Percentiles rank a stretch among this genome's conserved stretches.
Evolutionary conservation across 228 moss, liverwort and hornwort species (phyloP).

Genomic region (Sphagnum magellanicum): DNA sequence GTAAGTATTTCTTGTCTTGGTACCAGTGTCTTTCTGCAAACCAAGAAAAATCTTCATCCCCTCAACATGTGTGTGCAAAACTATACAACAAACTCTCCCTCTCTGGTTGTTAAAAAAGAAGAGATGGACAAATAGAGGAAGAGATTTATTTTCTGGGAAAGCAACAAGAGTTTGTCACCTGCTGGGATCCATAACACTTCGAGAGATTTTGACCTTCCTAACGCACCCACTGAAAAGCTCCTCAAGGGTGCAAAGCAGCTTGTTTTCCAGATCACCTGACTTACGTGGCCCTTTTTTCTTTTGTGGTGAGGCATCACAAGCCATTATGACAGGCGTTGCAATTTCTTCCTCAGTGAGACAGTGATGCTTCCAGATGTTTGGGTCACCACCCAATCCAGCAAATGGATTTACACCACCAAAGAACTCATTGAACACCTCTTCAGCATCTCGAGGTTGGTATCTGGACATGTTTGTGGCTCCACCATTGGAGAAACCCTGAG

Average conservation of each 20-base stretch:
- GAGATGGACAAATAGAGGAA: background rate
- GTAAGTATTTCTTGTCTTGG: constrained; percentile 66
- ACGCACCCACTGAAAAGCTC: constrained; percentile 69
- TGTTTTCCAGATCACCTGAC: constrained; percentile 45
- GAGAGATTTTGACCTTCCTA: constrained; percentile 76
- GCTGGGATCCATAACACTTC: constrained; percentile 21
- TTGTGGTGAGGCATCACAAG: constrained; percentile 1
- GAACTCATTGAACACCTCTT: constrained; percentile 83
- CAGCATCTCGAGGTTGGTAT: constrained; percentile 56
- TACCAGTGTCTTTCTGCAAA: constrained; percentile 35
- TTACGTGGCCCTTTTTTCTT: constrained; percentile 41
- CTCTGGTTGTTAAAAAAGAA: background rate
- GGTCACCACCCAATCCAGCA: constrained; percentile 32
- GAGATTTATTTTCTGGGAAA: background rate
- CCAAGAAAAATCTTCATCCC: background rate
- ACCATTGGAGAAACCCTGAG: constrained; percentile 57
- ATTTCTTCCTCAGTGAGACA: constrained; percentile 18
- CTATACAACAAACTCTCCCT: no score
- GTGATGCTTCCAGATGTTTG: constrained; percentile 47
- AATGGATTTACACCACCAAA: constrained; percentile 76
- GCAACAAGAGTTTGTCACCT: constrained; percentile 9
- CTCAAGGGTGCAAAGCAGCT: constrained; percentile 68
- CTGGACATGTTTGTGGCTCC: constrained; percentile 67
- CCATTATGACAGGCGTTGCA: constrained; percentile 28
- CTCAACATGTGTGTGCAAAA: no score